phyloP scores from a whole-genome alignment of 2,329 filamentous ascomycete genomes.

The Plenodomus biglobosus region DNA sequence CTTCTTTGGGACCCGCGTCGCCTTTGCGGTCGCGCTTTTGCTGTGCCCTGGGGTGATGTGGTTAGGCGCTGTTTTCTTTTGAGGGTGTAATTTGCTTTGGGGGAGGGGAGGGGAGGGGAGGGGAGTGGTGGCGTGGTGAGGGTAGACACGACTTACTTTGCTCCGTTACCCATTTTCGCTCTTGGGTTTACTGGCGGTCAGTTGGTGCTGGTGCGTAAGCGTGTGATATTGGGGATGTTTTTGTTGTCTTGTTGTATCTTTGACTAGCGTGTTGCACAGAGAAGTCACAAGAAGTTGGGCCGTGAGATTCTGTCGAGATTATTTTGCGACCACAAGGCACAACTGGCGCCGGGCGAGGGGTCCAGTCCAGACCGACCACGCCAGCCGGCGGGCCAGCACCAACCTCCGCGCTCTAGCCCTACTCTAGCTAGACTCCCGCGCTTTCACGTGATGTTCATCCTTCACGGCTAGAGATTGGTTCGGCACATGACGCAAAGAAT shows the following conservation, averaged over 20 bases:
- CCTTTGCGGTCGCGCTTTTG: constrained; percentile 44
- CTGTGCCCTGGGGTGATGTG: constrained; percentile 32
- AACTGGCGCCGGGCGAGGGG: constrained; percentile 7
- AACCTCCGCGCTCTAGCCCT: constrained; percentile 10
- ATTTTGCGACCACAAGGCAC: constrained; percentile 29
- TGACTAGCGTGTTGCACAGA: too few relatives aligned
- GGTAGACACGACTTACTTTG: too few relatives aligned
- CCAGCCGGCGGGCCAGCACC: constrained; percentile 10
- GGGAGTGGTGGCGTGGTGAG: too few relatives aligned
- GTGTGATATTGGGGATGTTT: constrained; percentile 5
- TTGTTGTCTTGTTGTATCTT: constrained; percentile 1
- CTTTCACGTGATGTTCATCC: constrained; percentile 12
- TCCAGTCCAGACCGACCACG: constrained; percentile 19
- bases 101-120: too few relatives aligned
- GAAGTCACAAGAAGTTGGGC: constrained; percentile 10
- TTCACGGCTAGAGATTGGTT: background rate
- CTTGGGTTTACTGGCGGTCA: constrained; percentile 19
- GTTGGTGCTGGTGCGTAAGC: constrained; percentile 12
- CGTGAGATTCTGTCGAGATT: constrained; percentile 23
- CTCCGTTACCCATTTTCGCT: constrained; percentile 42
- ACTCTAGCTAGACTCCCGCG: constrained; percentile 14
- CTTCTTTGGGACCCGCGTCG: constrained; percentile 34
- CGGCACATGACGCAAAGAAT: too few relatives aligned
- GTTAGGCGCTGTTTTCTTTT: constrained; percentile 17
- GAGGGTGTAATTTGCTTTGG: background rate